Evolutionary conservation across 2,329 filamentous ascomycete genomes (phyloP).

Genomic region (Neonectria sp.): DNA sequence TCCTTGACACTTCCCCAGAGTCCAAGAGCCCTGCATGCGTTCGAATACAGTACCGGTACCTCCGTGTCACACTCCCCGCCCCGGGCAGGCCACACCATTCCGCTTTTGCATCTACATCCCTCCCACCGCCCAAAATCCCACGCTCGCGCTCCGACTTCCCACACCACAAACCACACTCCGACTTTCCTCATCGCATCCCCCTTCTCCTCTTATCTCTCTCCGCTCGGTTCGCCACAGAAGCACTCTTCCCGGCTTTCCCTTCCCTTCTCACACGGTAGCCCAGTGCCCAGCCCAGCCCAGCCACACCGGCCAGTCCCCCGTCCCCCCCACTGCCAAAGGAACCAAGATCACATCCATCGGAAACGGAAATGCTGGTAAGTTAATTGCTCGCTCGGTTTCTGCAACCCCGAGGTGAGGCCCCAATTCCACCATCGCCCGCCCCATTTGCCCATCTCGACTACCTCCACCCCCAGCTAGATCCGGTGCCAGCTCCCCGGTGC

Average conservation of each 20-base stretch:
- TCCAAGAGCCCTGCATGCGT: slow-evolving; percentile 6
- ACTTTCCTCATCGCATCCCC: slow-evolving; percentile 8
- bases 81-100: slow-evolving; percentile 14
- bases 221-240: slow-evolving; percentile 23
- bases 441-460: background rate
- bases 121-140: slow-evolving; percentile 9
- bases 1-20: slow-evolving; percentile 16
- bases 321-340: background rate
- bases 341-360: background rate
- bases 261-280: background rate
- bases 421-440: slow-evolving; percentile 28
- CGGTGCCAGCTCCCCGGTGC: slow-evolving; percentile 44
- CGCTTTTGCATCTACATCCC: slow-evolving; percentile 4
- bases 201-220: slow-evolving; percentile 21
- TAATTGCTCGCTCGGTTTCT: slow-evolving; percentile 32
- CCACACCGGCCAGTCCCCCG: background rate
- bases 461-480: slow-evolving; percentile 33
- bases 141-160: slow-evolving; percentile 6
- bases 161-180: background rate
- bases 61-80: slow-evolving; percentile 13
- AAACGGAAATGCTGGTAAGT: slow-evolving; percentile 22
- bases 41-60: slow-evolving; percentile 16
- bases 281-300: slow-evolving; percentile 8
- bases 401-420: slow-evolving; percentile 32
- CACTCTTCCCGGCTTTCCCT: background rate